These are phyloP conservation scores for Porogramme epimiltina DNA, from an alignment of 1,284 basidiomycete species.

Conservation along the genomic window DNA sequence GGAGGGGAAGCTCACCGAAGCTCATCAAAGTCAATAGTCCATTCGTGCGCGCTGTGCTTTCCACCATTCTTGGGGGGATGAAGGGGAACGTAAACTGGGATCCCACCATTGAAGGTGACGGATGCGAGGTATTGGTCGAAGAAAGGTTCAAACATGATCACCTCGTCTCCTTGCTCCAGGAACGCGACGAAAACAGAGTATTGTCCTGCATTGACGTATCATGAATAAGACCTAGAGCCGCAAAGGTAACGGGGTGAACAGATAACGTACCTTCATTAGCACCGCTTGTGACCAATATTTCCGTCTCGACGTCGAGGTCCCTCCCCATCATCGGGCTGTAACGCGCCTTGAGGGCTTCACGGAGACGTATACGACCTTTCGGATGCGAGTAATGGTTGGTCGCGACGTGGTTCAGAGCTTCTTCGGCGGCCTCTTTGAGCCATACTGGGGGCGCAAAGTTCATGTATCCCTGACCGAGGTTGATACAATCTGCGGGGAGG, in stretches of 20 bases:
- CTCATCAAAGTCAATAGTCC: constrained; percentile 87
- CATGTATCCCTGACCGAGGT: constrained; percentile 95
- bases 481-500: constrained; percentile 85
- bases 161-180: constrained; percentile 89
- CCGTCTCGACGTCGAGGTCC: constrained; percentile 80
- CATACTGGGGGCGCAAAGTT: constrained; percentile 87
- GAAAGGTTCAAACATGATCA: constrained; percentile 98
- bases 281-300: constrained; percentile 94
- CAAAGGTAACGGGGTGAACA: too few relatives aligned
- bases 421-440: constrained; percentile 77
- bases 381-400: constrained; percentile 92
- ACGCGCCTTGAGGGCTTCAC: constrained; percentile 82
- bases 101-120: constrained; percentile 91
- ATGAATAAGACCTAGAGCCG: background rate
- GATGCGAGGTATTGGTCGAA: constrained; percentile 97
- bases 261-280: constrained; percentile 91
- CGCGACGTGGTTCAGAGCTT: constrained; percentile 68
- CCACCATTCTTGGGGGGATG: constrained; percentile 73
- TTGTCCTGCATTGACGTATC: constrained; percentile 58
- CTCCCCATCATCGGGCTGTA: constrained; percentile 76
- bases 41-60: constrained; percentile 76
- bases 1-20: constrained; percentile 58
- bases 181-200: constrained; percentile 91
- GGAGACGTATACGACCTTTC: constrained; percentile 81
- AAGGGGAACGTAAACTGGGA: constrained; percentile 92